Percentiles rank a stretch among this genome's conserved stretches.
Evolutionary conservation across 768 basidiomycete species (phyloP).

Genomic region (Termitomyces sp.): DNA sequence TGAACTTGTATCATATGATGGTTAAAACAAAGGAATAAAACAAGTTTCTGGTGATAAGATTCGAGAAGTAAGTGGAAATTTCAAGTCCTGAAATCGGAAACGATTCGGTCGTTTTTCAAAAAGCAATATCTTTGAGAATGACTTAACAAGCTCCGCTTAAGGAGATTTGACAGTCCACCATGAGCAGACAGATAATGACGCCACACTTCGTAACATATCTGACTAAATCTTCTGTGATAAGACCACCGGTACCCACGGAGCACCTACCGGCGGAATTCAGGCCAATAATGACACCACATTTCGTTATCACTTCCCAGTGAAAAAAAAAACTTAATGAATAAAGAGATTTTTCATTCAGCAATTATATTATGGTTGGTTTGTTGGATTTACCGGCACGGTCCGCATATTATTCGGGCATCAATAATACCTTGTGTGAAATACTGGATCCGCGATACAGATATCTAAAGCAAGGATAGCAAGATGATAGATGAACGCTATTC

Average conservation of each 20-base stretch:
- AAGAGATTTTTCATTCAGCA: not conserved
- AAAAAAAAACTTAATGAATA: not conserved
- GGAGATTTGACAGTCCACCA: not conserved
- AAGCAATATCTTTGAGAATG: not conserved
- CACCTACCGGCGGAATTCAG: not conserved
- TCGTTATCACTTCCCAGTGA: not conserved
- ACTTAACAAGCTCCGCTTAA: not conserved
- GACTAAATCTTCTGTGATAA: too few relatives aligned
- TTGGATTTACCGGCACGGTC: too few relatives aligned
- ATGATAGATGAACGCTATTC: conserved; percentile 4
- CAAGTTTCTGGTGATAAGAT: not conserved
- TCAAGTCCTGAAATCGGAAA: too few relatives aligned
- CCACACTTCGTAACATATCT: not conserved
- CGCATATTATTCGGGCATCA: too few relatives aligned
- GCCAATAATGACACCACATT: not conserved
- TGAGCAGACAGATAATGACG: not conserved
- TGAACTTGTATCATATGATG: not conserved
- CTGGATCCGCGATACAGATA: not conserved
- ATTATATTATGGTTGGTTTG: not conserved
- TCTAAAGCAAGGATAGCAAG: not conserved
- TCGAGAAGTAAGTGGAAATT: not conserved
- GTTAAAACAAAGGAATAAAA: not conserved
- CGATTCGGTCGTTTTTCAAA: not conserved
- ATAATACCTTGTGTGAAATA: not conserved
- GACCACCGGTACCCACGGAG: not conserved